Percentiles rank a stretch among this genome's conserved stretches.
These are phyloP conservation scores for Nidularia sp. DNA, from an alignment of 768 basidiomycete genomes.

Conservation along the genomic window DNA sequence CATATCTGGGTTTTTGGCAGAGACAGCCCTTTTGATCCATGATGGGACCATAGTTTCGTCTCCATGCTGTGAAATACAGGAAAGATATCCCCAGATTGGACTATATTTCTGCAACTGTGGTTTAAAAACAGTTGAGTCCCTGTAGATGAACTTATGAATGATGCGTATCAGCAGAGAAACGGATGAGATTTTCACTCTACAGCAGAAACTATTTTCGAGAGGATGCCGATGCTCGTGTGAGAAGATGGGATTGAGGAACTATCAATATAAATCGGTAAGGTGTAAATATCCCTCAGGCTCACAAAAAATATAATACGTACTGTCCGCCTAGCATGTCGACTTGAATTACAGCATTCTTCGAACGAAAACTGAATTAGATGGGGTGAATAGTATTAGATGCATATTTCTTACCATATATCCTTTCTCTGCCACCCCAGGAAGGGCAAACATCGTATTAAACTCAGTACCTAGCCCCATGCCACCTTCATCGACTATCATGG, in stretches of 20 bases:
- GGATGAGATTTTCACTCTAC: conserved; percentile 14
- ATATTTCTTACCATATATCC: conserved; percentile 18
- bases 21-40: conserved; percentile 18
- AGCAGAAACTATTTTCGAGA: conserved; percentile 23
- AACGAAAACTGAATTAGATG: not conserved
- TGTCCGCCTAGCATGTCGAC: conserved; percentile 26
- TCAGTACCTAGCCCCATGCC: conserved; percentile 19
- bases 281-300: not conserved
- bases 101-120: conserved; percentile 16
- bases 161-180: not conserved
- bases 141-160: conserved; percentile 1
- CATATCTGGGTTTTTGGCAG: conserved; percentile 15
- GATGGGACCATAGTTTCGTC: conserved; percentile 11
- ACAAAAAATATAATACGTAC: conserved; percentile 11
- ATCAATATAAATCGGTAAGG: not conserved
- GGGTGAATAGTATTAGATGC: no score
- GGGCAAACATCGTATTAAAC: conserved; percentile 18
- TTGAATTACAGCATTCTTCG: conserved; percentile 18
- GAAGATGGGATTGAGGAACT: conserved; percentile 22
- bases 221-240: conserved; percentile 23
- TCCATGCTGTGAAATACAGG: conserved; percentile 18
- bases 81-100: conserved; percentile 24
- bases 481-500: conserved; percentile 28
- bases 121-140: conserved; percentile 19
- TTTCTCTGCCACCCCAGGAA: conserved; percentile 27